phyloP scores from a whole-genome alignment of 192 early-diverging fungal genomes.

The Coemansia sp. region DNA sequence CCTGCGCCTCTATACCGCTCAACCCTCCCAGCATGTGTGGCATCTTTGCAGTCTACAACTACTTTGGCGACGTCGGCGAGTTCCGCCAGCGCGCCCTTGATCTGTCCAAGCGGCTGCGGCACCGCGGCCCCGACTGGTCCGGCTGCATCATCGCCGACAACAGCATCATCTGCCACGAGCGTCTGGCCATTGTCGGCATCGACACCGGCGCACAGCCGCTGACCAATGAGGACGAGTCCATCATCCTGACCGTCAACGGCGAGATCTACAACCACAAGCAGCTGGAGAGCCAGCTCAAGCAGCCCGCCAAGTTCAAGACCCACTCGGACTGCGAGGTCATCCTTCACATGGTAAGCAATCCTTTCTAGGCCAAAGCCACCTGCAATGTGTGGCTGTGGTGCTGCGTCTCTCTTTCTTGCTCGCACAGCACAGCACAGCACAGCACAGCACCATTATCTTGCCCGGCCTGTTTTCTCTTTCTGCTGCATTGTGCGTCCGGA shows the following conservation, averaged over 20 bases:
- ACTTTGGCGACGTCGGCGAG: slow-evolving; percentile 66
- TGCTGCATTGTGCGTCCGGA: too few species aligned
- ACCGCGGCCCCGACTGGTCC: slow-evolving; percentile 99
- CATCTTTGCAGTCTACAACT: slow-evolving; percentile 93
- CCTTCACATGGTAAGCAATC: slow-evolving; percentile 62
- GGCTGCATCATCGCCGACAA: slow-evolving; percentile 79
- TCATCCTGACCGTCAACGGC: slow-evolving; percentile 93
- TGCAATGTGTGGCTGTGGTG: background rate
- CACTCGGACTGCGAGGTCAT: slow-evolving; percentile 98
- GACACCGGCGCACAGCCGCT: slow-evolving; percentile 95
- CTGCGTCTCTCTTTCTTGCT: background rate
- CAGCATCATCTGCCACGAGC: slow-evolving; percentile 94
- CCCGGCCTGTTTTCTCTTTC: too few species aligned
- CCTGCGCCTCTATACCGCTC: background rate
- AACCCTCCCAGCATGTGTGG: slow-evolving; percentile 86
- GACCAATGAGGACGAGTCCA: slow-evolving; percentile 81
- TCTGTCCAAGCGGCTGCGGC: slow-evolving; percentile 75
- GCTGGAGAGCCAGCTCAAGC: slow-evolving; percentile 72
- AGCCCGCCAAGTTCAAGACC: slow-evolving; percentile 79
- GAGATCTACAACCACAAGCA: slow-evolving; percentile 98
- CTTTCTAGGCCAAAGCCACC: too few species aligned
- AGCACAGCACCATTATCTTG: too few species aligned
- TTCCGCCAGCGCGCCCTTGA: slow-evolving; percentile 82
- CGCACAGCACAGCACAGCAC: background rate
- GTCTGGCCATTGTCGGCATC: slow-evolving; percentile 97